Evolutionary conservation across 495 filamentous ascomycete genomes (phyloP).

Genomic region (Aspergillus taichungensis): DNA sequence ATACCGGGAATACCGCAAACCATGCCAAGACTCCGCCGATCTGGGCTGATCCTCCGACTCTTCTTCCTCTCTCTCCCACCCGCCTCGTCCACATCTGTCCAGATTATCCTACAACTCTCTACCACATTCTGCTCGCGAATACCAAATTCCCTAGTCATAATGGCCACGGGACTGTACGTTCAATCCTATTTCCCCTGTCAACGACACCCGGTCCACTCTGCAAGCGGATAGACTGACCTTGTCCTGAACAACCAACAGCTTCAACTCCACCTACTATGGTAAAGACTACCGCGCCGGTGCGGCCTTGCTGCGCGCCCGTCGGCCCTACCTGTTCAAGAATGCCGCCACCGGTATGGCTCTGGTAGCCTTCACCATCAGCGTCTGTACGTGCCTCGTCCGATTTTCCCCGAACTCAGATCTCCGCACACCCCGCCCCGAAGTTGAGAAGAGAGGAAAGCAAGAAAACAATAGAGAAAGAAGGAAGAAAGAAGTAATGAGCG

Average conservation of each 20-base stretch:
- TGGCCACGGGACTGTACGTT: slow-evolving; percentile 40
- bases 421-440: neutral
- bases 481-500: no score
- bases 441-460: neutral
- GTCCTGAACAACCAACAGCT: slow-evolving; percentile 29
- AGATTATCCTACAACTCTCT: neutral
- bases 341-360: slow-evolving; percentile 62
- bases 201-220: neutral
- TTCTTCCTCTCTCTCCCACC: neutral
- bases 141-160: slow-evolving; percentile 6
- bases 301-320: slow-evolving; percentile 80
- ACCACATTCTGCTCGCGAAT: neutral
- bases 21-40: neutral
- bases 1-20: no score
- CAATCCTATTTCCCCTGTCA: neutral
- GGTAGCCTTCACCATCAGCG: slow-evolving; percentile 57
- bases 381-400: slow-evolving; percentile 54
- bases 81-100: neutral
- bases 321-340: slow-evolving; percentile 89
- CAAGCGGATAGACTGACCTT: slow-evolving; percentile 5
- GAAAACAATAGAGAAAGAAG: neutral
- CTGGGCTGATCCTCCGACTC: no score
- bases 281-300: slow-evolving; percentile 67
- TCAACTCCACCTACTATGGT: slow-evolving; percentile 87
- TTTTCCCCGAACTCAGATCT: neutral